phyloP scores from a whole-genome alignment of 2,329 filamentous ascomycete genomes.

The Didymella exigua region DNA sequence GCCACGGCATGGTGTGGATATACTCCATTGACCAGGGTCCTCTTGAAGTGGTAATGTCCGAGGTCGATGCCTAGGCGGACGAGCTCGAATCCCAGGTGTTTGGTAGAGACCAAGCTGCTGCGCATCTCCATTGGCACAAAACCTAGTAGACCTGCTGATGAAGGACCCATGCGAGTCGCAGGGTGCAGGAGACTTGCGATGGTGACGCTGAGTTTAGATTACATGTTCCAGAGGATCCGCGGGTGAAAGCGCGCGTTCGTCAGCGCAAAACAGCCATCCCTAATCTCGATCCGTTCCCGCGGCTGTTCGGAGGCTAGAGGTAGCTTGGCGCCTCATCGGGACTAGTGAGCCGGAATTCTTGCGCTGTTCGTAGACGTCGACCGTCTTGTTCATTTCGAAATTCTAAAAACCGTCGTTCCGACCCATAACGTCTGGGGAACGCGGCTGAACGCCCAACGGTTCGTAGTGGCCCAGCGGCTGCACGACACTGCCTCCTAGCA shows the following conservation, averaged over 20 bases:
- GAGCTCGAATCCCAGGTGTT: not conserved
- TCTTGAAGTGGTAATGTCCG: constrained; percentile 18
- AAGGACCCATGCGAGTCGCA: constrained; percentile 9
- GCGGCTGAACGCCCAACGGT: constrained; percentile 10
- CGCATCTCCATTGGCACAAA: not conserved
- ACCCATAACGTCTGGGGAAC: constrained; percentile 15
- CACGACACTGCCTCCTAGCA: not conserved
- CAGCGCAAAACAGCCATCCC: constrained; percentile 15
- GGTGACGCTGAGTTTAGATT: constrained; percentile 7
- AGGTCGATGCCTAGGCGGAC: not conserved
- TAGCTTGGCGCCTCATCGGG: not conserved
- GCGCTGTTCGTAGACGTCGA: constrained; percentile 2
- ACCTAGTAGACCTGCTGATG: not conserved
- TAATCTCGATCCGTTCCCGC: constrained; percentile 22
- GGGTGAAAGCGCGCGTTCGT: constrained; percentile 15
- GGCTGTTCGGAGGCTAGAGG: constrained; percentile 4
- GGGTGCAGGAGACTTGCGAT: not conserved
- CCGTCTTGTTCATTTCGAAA: constrained; percentile 13
- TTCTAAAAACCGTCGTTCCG: constrained; percentile 1
- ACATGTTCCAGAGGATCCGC: constrained; percentile 7
- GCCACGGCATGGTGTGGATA: constrained; percentile 1
- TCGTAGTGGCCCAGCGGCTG: constrained; percentile 7
- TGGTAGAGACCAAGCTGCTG: not conserved
- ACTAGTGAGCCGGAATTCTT: constrained; percentile 4
- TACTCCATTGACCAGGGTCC: not conserved